These are phyloP conservation scores for Schoenoplectus tabernaemontani DNA, from an alignment of 202 grass and related monocot species.

Conservation along the genomic window DNA sequence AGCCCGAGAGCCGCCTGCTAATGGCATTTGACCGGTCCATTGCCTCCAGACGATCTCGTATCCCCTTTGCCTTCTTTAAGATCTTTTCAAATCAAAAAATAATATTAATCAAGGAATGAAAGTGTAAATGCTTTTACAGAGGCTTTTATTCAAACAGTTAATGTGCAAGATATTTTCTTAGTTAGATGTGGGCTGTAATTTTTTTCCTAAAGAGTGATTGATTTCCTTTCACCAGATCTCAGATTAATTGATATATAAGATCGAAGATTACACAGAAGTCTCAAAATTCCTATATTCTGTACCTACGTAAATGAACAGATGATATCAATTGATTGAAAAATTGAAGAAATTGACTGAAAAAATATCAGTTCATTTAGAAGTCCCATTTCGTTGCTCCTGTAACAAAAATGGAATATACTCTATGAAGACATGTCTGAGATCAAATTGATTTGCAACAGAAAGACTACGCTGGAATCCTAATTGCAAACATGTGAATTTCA, in stretches of 20 bases:
- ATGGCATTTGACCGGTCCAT: slow-evolving; percentile 68
- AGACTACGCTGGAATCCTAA: not conserved
- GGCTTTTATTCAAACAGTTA: not conserved
- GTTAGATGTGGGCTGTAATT: not conserved
- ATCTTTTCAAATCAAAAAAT: not conserved
- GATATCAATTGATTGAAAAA: not conserved
- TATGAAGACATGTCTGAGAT: not conserved
- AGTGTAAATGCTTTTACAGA: not conserved
- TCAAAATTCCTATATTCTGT: not conserved
- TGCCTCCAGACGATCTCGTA: slow-evolving; percentile 58
- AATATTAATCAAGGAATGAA: not conserved
- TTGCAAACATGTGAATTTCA: not conserved
- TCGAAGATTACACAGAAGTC: not conserved
- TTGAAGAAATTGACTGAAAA: not conserved
- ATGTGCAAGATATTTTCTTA: not conserved
- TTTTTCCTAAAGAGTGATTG: not conserved
- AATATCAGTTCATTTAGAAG: not conserved
- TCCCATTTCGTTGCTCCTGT: not conserved
- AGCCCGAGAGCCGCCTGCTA: slow-evolving; percentile 54
- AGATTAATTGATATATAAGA: not conserved
- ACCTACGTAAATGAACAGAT: not conserved
- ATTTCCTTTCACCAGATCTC: not conserved
- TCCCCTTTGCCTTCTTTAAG: slow-evolving; percentile 39
- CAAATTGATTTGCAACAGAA: not conserved
- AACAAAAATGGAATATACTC: not conserved